These are phyloP conservation scores for Blastobotrys malaysiensis DNA, from an alignment of 1,139 yeast genomes.

Conservation along the genomic window DNA sequence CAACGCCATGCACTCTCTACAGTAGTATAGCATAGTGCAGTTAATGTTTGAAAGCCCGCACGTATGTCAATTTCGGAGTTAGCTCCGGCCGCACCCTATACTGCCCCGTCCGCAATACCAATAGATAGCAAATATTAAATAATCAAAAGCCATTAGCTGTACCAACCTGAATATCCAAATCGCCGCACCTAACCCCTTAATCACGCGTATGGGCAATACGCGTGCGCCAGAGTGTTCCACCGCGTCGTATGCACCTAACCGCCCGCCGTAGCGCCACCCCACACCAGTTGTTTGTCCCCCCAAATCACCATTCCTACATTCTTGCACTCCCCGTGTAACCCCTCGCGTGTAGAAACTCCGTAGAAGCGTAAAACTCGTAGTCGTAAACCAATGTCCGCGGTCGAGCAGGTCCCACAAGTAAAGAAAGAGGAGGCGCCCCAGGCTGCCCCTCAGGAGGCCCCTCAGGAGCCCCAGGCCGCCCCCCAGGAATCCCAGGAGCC, in stretches of 20 bases:
- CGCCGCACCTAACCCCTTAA: too few species aligned
- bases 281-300: neutral
- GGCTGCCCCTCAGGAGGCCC: too few species aligned
- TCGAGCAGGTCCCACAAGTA: neutral
- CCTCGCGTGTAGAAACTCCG: too few species aligned
- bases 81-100: too few species aligned
- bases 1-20: too few species aligned
- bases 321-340: too few species aligned
- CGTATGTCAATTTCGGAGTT: neutral
- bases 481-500: neutral
- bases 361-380: neutral
- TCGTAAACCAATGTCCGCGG: neutral
- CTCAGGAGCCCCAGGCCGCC: too few species aligned
- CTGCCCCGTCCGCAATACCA: too few species aligned
- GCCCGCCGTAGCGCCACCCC: neutral
- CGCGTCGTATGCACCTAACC: neutral
- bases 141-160: neutral
- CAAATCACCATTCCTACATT: neutral
- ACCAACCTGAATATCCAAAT: neutral
- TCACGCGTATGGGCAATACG: neutral
- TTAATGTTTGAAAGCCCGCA: neutral
- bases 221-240: neutral
- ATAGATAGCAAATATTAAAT: too few species aligned
- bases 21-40: neutral
- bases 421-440: neutral